A percentile compares a stretch with the other conserved stretches of the same genome.
Evolutionary conservation across 2,329 filamentous ascomycete species (phyloP).

Genomic region (Celoporthe dispersa): DNA sequence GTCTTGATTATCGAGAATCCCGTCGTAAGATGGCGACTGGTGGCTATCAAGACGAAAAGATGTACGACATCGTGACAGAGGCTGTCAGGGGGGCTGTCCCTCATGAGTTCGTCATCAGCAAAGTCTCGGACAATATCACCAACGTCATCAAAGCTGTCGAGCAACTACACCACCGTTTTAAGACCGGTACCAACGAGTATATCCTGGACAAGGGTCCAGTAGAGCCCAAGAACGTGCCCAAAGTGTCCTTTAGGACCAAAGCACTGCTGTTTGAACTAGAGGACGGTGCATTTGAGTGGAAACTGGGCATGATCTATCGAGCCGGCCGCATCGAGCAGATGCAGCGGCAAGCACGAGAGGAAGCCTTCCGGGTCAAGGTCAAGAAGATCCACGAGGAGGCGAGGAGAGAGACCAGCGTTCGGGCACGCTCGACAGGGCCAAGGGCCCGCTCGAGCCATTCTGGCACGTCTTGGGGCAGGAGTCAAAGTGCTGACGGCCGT

Average conservation of each 20-base stretch:
- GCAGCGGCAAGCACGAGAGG: conserved; percentile 86
- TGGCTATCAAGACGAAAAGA: conserved; percentile 71
- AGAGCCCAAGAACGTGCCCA: conserved; percentile 83
- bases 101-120: conserved; percentile 86
- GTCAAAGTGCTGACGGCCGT: conserved; percentile 59
- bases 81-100: conserved; percentile 87
- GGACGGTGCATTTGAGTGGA: conserved; percentile 97
- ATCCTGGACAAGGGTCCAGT: conserved; percentile 85
- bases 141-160: conserved; percentile 86
- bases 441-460: conserved; percentile 41
- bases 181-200: conserved; percentile 85
- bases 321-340: conserved; percentile 86
- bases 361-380: conserved; percentile 85
- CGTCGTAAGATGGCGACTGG: conserved; percentile 67
- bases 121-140: conserved; percentile 89
- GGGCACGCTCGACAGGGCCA: conserved; percentile 58
- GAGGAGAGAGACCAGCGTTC: conserved; percentile 56
- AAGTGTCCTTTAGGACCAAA: conserved; percentile 79
- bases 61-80: conserved; percentile 83
- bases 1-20: conserved; percentile 79
- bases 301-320: conserved; percentile 90
- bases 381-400: conserved; percentile 77
- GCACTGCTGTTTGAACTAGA: conserved; percentile 90
- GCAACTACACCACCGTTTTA: conserved; percentile 92
- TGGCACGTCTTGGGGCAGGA: conserved; percentile 49